These are phyloP conservation scores for Leucosporidium scottii DNA, from an alignment of 768 basidiomycete genomes.

Conservation along the genomic window DNA sequence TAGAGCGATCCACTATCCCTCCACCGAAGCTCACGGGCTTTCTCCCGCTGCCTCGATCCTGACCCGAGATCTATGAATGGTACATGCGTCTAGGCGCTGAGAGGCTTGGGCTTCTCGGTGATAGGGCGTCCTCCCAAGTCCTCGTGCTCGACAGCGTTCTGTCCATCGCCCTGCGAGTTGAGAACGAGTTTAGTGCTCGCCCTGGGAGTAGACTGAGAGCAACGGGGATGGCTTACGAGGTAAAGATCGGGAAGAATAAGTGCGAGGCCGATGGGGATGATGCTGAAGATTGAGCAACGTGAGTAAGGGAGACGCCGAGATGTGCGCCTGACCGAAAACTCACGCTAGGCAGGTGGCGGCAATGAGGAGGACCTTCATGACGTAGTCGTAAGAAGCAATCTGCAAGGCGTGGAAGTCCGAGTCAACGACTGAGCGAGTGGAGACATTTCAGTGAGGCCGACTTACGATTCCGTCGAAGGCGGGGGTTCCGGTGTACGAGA, in stretches of 20 bases:
- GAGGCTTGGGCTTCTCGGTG: slow-evolving; percentile 3
- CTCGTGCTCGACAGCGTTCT: slow-evolving; percentile 59
- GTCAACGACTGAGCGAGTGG: slow-evolving; percentile 39
- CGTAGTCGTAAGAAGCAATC: slow-evolving; percentile 43
- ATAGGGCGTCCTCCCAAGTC: slow-evolving; percentile 23
- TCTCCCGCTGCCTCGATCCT: too few relatives aligned
- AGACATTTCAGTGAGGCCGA: neutral
- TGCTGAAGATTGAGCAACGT: slow-evolving; percentile 10
- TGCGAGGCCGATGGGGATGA: slow-evolving; percentile 56
- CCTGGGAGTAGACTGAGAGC: too few relatives aligned
- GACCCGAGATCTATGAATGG: too few relatives aligned
- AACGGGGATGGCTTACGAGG: slow-evolving; percentile 43
- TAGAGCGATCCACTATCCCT: too few relatives aligned
- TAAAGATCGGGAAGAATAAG: slow-evolving; percentile 60
- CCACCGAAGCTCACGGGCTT: too few relatives aligned
- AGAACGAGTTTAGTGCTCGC: too few relatives aligned
- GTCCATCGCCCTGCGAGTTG: slow-evolving; percentile 47
- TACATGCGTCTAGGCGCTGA: too few relatives aligned
- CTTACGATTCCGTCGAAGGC: slow-evolving; percentile 54
- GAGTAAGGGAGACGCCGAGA: too few relatives aligned
- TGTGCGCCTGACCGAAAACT: too few relatives aligned
- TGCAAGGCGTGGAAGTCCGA: too few relatives aligned
- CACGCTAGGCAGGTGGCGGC: slow-evolving; percentile 50
- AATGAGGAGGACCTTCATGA: slow-evolving; percentile 48
- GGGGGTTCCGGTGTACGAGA: slow-evolving; percentile 46